Evolutionary conservation across 106 monocot species (phyloP).

Genomic region (Acorus calamus): DNA sequence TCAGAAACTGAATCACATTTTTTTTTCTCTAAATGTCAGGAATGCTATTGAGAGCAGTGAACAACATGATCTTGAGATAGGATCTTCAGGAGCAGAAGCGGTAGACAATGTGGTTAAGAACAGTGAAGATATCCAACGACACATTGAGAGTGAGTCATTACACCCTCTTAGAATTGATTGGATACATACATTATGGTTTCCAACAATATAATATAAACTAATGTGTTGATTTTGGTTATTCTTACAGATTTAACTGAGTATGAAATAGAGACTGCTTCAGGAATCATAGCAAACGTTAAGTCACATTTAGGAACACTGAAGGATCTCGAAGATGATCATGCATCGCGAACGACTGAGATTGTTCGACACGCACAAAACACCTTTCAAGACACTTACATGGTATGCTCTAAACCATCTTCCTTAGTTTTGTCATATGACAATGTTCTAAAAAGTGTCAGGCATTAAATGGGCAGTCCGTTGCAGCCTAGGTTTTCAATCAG

Average conservation of each 20-base stretch:
- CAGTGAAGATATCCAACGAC: conserved; percentile 25
- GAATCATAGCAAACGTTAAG: conserved; percentile 27
- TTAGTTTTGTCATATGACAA: too few relatives aligned
- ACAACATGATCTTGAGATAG: conserved; percentile 53
- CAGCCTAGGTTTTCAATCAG: too few relatives aligned
- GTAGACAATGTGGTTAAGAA: conserved; percentile 33
- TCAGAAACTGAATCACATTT: not conserved
- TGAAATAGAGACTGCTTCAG: conserved; percentile 21
- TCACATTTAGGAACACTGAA: conserved; percentile 29
- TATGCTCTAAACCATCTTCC: conserved; percentile 5
- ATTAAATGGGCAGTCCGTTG: too few relatives aligned
- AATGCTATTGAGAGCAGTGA: conserved; percentile 46
- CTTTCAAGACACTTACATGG: conserved; percentile 44
- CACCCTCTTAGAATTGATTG: not conserved
- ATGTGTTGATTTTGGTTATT: not conserved
- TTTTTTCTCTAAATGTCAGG: conserved; percentile 20
- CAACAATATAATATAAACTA: too few relatives aligned
- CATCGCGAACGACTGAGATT: conserved; percentile 23
- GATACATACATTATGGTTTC: not conserved
- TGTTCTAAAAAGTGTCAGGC: too few relatives aligned
- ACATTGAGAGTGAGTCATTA: conserved; percentile 43
- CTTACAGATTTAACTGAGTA: conserved; percentile 36
- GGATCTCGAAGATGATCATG: conserved; percentile 37
- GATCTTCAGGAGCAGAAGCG: conserved; percentile 30
- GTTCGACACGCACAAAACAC: conserved; percentile 30